Conservation (phyloP, 768 basidiomycete species). For the Trametes cingulata region DNA sequence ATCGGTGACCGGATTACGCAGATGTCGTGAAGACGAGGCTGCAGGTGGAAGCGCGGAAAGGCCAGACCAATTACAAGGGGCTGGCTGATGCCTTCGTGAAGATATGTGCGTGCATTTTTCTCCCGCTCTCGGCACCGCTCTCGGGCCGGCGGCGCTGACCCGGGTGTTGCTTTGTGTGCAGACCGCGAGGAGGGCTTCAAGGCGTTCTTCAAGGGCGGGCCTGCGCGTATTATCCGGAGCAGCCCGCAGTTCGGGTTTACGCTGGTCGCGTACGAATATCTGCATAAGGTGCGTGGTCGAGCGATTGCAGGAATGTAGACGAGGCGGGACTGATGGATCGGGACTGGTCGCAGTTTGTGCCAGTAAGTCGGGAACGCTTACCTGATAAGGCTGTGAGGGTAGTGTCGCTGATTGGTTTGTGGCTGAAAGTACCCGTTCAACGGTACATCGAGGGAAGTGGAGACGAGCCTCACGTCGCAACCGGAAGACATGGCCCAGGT, state of each 20-base stretch:
- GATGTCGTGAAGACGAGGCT: constrained; percentile 98
- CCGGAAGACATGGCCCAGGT: constrained; percentile 85
- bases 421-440: constrained; percentile 76
- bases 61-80: constrained; percentile 91
- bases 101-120: constrained; percentile 63
- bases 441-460: constrained; percentile 62
- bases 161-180: constrained; percentile 32
- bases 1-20: constrained; percentile 31
- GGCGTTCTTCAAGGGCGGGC: constrained; percentile 91
- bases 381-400: constrained; percentile 13
- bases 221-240: constrained; percentile 83
- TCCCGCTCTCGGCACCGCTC: neutral
- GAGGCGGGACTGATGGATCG: constrained; percentile 8
- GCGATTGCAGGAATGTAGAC: constrained; percentile 35
- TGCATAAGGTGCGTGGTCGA: constrained; percentile 55
- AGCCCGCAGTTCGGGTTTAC: constrained; percentile 96
- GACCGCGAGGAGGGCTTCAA: constrained; percentile 87
- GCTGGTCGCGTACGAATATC: constrained; percentile 75
- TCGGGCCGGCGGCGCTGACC: neutral
- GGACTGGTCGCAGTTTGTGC: constrained; percentile 26
- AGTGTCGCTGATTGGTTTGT: constrained; percentile 23
- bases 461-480: constrained; percentile 68
- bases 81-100: constrained; percentile 85
- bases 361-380: constrained; percentile 27
- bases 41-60: constrained; percentile 90